phyloP scores from a whole-genome alignment of 1,284 basidiomycete species.

The Sanguinoderma infundibulare region DNA sequence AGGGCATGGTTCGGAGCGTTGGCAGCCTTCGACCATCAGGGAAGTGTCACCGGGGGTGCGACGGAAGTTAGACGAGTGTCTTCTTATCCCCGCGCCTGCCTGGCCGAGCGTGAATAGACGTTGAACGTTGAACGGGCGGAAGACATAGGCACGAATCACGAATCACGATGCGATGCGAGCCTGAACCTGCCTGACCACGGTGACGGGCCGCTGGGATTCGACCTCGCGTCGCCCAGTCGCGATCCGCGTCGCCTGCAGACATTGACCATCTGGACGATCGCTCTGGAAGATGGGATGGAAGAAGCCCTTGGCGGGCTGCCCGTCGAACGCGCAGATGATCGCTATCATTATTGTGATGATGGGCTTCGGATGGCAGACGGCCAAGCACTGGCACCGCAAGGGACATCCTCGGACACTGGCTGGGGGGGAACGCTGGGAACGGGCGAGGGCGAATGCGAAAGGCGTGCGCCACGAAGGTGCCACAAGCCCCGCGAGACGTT shows the following conservation, averaged over 20 bases:
- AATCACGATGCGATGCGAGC: not conserved
- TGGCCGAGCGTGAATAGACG: not conserved
- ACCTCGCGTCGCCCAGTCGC: too few relatives aligned
- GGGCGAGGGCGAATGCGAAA: not conserved
- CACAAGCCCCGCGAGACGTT: not conserved
- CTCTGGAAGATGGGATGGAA: not conserved
- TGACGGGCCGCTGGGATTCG: too few relatives aligned
- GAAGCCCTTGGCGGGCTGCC: not conserved
- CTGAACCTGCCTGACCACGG: too few relatives aligned
- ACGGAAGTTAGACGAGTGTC: not conserved
- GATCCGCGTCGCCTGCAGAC: not conserved
- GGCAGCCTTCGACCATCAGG: not conserved
- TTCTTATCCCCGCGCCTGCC: slow-evolving; percentile 4
- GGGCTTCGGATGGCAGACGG: not conserved
- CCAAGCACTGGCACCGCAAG: not conserved
- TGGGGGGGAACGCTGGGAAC: not conserved
- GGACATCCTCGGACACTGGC: not conserved
- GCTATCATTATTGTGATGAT: not conserved
- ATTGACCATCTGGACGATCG: not conserved
- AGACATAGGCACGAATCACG: not conserved
- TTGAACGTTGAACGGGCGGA: not conserved
- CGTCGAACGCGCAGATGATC: not conserved
- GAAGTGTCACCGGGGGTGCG: slow-evolving; percentile 2
- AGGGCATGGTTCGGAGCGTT: not conserved
- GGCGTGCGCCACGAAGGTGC: not conserved